A percentile compares a stretch with the other conserved stretches of the same genome.
These are phyloP conservation scores for Amphirosellinia nigrospora DNA, from an alignment of 495 filamentous ascomycete genomes.

Conservation along the genomic window DNA sequence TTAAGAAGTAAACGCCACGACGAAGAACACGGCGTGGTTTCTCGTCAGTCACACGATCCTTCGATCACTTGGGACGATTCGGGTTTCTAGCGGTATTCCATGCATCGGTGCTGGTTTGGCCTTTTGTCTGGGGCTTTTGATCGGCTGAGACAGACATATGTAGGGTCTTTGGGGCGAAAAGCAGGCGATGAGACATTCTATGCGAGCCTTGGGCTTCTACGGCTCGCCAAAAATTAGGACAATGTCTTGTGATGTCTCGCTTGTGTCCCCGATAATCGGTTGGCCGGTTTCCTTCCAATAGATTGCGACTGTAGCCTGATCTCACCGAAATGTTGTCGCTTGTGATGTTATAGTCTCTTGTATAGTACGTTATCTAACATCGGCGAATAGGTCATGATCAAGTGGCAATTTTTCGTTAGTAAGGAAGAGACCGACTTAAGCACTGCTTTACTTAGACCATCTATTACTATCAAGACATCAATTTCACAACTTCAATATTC, in stretches of 20 bases:
- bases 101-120: neutral
- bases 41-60: neutral
- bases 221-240: neutral
- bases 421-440: neutral
- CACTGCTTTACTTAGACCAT: neutral
- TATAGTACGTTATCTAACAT: neutral
- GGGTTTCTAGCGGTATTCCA: conserved; percentile 5
- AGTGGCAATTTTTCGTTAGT: conserved; percentile 20
- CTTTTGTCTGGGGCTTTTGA: neutral
- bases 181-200: neutral
- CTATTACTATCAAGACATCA: neutral
- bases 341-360: neutral
- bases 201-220: neutral
- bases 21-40: neutral
- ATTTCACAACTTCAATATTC: neutral
- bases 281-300: neutral
- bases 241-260: neutral
- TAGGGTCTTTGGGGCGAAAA: neutral
- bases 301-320: neutral
- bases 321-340: neutral
- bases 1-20: neutral
- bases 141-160: neutral
- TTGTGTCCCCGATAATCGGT: neutral
- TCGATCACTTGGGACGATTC: neutral
- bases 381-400: conserved; percentile 12